Base-by-base conservation (phyloP, 345 rosid genomes). In the Eucalyptus urophylla region DNA sequence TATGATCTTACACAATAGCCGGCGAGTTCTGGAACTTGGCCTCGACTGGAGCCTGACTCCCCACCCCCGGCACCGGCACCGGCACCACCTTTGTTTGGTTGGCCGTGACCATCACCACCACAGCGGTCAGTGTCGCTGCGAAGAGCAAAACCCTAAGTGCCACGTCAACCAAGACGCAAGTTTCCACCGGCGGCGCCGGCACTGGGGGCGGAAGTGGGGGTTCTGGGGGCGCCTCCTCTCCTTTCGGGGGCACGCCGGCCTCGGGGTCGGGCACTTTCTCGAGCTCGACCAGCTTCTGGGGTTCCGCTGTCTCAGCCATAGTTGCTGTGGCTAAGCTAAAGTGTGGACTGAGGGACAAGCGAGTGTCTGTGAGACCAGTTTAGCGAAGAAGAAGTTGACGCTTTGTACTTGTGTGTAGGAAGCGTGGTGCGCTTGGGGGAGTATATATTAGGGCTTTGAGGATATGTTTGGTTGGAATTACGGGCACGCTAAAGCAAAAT, bases 1-100 rank as follows among this genome's bases (percentile, higher is more conserved):
- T 33, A 47, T 44, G 40, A 7, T 67, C 95, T 91, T n/a, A 96
- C 99, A 95, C 88, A 90, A 95, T 93, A 87, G 98, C 98, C 2
- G 99, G 98, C 2, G 98, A 95, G 88, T 97, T 90, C 54, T 49
- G 92, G 88, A 96, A 97, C 92, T 95, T 95, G 86, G 97, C 97
- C 21, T 91, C 53, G 53, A 86, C 40, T 49, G 88, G 92, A 65
- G 87, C 49, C 1, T 8, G 86, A 21, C 45, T 1, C 17, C 90
- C 69, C 22, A 49, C 2, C 10, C 92, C 93, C 0, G 95, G 94
- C 60, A 88, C 47, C 0, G 95, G 94, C 60, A 88, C 45, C 27
- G 80, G 86, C 90, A 90, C 89, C 19, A 81, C 6, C 90, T 89
- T 89, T 1, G 96, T 94, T 92, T 97, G 95, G 91, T 95, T 90